A percentile compares a stretch with the other conserved stretches of the same genome.
Conservation (phyloP, 2,329 filamentous ascomycete species). For the Pseudogymnoascus sp. region DNA sequence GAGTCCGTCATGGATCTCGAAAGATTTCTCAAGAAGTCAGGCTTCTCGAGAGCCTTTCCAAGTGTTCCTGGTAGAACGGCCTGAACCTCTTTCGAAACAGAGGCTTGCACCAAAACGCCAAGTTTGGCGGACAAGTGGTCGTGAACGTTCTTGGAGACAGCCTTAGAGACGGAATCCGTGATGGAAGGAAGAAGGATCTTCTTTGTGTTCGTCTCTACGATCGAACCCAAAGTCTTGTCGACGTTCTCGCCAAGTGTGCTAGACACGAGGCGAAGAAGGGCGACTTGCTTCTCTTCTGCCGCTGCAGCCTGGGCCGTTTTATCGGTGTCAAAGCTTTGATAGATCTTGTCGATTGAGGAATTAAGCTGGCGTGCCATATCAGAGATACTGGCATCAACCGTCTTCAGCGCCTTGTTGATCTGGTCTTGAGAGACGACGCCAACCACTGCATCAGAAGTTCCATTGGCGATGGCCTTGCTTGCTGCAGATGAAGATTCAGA, state of each 20-base stretch:
- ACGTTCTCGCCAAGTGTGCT: slow-evolving; percentile 64
- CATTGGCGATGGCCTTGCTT: slow-evolving; percentile 19
- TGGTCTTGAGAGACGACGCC: slow-evolving; percentile 24
- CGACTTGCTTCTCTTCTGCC: slow-evolving; percentile 60
- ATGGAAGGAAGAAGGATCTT: slow-evolving; percentile 72
- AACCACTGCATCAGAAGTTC: slow-evolving; percentile 16
- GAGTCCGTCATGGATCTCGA: slow-evolving; percentile 8
- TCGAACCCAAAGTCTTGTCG: slow-evolving; percentile 41
- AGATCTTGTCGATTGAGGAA: slow-evolving; percentile 54
- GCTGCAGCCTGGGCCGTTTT: slow-evolving; percentile 57
- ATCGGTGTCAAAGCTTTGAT: slow-evolving; percentile 62
- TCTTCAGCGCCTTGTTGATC: slow-evolving; percentile 42
- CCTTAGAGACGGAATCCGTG: slow-evolving; percentile 58
- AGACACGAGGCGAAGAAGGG: slow-evolving; percentile 62
- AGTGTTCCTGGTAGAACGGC: slow-evolving; percentile 62
- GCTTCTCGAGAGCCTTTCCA: slow-evolving; percentile 62
- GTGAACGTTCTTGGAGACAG: slow-evolving; percentile 66
- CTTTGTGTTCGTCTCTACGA: slow-evolving; percentile 58
- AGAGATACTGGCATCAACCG: slow-evolving; percentile 43
- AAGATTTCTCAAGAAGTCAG: slow-evolving; percentile 54
- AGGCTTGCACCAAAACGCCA: slow-evolving; percentile 23
- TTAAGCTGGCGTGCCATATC: slow-evolving; percentile 47
- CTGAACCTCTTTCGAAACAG: slow-evolving; percentile 60
- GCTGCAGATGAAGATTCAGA: slow-evolving; percentile 15
- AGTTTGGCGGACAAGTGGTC: slow-evolving; percentile 62